These are phyloP conservation scores for Rhytidhysteron rufulum DNA, from an alignment of 2,329 filamentous ascomycete genomes.

Conservation along the genomic window DNA sequence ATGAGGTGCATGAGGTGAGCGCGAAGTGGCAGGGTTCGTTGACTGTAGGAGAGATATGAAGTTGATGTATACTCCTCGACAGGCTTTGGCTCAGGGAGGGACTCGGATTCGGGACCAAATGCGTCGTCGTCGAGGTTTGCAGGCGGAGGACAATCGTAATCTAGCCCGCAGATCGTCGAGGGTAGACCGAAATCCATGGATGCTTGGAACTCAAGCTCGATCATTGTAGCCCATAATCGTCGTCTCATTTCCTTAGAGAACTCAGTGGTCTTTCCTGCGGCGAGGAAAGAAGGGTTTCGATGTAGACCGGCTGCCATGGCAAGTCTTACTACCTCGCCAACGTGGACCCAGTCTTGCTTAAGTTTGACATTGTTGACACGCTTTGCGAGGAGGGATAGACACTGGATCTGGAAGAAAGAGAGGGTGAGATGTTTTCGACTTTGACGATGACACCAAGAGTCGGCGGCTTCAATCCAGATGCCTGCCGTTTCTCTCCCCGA, in stretches of 20 bases:
- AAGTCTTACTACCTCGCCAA: slow-evolving; percentile 49
- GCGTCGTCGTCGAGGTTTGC: slow-evolving; percentile 51
- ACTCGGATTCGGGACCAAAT: slow-evolving; percentile 27
- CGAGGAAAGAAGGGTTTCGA: slow-evolving; percentile 40
- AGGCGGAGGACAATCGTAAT: slow-evolving; percentile 49
- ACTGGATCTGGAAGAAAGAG: slow-evolving; percentile 48
- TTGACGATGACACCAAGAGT: slow-evolving; percentile 42
- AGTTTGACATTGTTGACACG: slow-evolving; percentile 49
- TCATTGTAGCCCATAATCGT: slow-evolving; percentile 55
- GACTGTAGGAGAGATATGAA: slow-evolving; percentile 21
- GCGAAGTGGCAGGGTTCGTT: slow-evolving; percentile 27
- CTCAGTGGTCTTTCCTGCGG: slow-evolving; percentile 25
- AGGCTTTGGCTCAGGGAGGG: slow-evolving; percentile 20
- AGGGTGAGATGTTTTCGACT: slow-evolving; percentile 52
- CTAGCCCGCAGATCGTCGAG: slow-evolving; percentile 36
- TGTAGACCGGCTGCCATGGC: slow-evolving; percentile 54
- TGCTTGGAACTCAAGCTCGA: slow-evolving; percentile 55
- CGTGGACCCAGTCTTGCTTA: slow-evolving; percentile 52
- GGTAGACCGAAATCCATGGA: slow-evolving; percentile 55
- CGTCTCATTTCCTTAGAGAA: slow-evolving; percentile 53
- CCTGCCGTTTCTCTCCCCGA: slow-evolving; percentile 37
- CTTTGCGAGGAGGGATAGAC: slow-evolving; percentile 49
- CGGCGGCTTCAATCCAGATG: slow-evolving; percentile 36
- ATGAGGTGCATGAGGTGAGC: slow-evolving; percentile 28
- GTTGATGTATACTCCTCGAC: slow-evolving; percentile 26